Evolutionary conservation across 805 yeast species (phyloP).

Genomic region (Candida odintsovae): DNA sequence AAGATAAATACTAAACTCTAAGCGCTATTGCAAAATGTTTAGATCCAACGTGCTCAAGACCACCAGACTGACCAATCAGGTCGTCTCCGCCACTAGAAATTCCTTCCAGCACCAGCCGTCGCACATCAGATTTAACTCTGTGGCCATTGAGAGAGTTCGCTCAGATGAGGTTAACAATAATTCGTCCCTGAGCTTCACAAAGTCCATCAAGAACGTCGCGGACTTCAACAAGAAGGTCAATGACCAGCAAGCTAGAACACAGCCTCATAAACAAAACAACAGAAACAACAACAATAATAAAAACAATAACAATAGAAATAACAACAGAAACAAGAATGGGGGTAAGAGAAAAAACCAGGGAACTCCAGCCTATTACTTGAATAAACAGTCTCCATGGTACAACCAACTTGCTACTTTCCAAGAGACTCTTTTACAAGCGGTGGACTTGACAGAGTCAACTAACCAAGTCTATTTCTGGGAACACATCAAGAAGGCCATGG

Average conservation of each 20-base stretch:
- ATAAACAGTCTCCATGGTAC: slow-evolving; percentile 37
- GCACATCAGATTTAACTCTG: slow-evolving; percentile 30
- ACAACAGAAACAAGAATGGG: slow-evolving; percentile 12
- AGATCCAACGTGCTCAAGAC: slow-evolving; percentile 26
- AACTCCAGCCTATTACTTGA: slow-evolving; percentile 8
- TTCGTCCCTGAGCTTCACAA: slow-evolving; percentile 17
- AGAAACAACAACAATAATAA: neutral
- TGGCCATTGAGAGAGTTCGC: slow-evolving; percentile 27
- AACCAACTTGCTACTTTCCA: slow-evolving; percentile 47
- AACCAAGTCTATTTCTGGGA: slow-evolving; percentile 45
- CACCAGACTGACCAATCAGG: slow-evolving; percentile 33
- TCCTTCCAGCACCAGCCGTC: slow-evolving; percentile 28
- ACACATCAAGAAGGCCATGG: slow-evolving; percentile 45
- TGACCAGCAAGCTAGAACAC: neutral
- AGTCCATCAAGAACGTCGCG: slow-evolving; percentile 27
- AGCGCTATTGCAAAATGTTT: slow-evolving; percentile 11
- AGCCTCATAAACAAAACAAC: neutral
- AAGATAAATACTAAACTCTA: neutral
- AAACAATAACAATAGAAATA: slow-evolving; percentile 5
- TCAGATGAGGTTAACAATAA: slow-evolving; percentile 16
- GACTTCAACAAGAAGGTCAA: slow-evolving; percentile 13
- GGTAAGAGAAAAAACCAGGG: slow-evolving; percentile 14
- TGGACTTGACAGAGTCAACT: slow-evolving; percentile 30
- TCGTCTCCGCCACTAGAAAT: slow-evolving; percentile 32
- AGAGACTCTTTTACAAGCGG: slow-evolving; percentile 37